Percentiles rank a stretch among this genome's conserved stretches.
phyloP scores from a whole-genome alignment of 108 stramenopile species.

The Parietichytrium sp. region DNA sequence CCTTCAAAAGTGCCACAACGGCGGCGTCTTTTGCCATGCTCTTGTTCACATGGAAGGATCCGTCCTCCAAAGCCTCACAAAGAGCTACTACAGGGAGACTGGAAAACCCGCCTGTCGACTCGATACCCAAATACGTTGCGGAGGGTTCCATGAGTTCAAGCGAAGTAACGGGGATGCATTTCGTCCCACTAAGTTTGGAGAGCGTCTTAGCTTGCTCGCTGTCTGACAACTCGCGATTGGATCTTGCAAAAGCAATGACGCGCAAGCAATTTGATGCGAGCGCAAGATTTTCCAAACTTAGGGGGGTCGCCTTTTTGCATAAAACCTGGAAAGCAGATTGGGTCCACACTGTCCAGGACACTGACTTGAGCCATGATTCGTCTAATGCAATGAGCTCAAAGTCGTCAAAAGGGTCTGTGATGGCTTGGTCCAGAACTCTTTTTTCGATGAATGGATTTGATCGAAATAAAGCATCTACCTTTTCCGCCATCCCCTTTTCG shows the following conservation, averaged over 20 bases:
- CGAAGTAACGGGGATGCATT: not conserved
- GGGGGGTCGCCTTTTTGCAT: not conserved
- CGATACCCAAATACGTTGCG: not conserved
- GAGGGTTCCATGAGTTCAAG: slow-evolving; percentile 17
- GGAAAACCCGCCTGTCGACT: slow-evolving; percentile 10
- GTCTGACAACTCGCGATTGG: not conserved
- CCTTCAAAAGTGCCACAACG: not conserved
- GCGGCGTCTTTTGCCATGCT: not conserved
- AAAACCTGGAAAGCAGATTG: not conserved
- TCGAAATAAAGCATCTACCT: not conserved
- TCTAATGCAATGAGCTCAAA: not conserved
- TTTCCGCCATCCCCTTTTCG: not conserved
- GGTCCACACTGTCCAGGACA: not conserved
- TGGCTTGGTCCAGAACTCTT: not conserved
- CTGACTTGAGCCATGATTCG: slow-evolving; percentile 3
- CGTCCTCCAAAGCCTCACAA: slow-evolving; percentile 18
- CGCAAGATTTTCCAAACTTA: not conserved
- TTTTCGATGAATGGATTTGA: not conserved
- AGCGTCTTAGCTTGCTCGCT: not conserved
- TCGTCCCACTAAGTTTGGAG: not conserved
- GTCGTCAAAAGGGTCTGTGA: not conserved
- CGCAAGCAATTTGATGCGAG: not conserved
- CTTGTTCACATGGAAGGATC: not conserved
- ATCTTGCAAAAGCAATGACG: not conserved
- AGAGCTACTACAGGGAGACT: not conserved